Conservation (phyloP, 2,329 filamentous ascomycete species). For the Pestalotiopsis sp. region DNA sequence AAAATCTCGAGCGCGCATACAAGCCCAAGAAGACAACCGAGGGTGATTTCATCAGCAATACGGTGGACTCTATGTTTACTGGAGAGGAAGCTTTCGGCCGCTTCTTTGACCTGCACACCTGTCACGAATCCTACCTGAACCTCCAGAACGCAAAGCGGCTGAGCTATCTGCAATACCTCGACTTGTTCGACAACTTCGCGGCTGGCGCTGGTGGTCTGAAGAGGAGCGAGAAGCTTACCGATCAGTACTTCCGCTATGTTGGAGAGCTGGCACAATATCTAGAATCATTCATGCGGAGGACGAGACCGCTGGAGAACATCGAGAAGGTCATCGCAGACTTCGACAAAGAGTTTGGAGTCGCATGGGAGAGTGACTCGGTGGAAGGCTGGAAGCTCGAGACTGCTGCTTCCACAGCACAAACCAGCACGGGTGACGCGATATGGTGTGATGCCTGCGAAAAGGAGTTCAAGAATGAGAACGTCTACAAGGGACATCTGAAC, state of each 20-base stretch:
- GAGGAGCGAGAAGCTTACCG: constrained; percentile 82
- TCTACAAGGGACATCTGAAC: constrained; percentile 85
- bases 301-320: constrained; percentile 82
- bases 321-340: constrained; percentile 76
- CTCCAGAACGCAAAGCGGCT: constrained; percentile 83
- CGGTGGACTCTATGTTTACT: constrained; percentile 90
- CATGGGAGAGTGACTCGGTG: constrained; percentile 81
- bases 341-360: constrained; percentile 80
- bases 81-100: constrained; percentile 93
- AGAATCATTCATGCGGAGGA: constrained; percentile 84
- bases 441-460: constrained; percentile 94
- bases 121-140: constrained; percentile 90
- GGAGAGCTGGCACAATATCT: constrained; percentile 80
- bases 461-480: constrained; percentile 93
- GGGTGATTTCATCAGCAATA: constrained; percentile 65
- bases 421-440: constrained; percentile 62
- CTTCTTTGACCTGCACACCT: constrained; percentile 84
- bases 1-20: constrained; percentile 93
- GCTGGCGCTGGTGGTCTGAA: constrained; percentile 75
- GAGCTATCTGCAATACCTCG: constrained; percentile 90
- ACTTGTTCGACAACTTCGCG: constrained; percentile 85
- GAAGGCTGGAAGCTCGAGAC: constrained; percentile 74
- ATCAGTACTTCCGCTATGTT: constrained; percentile 90
- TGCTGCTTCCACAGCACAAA: constrained; percentile 35
- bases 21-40: constrained; percentile 67